A percentile compares a stretch with the other conserved stretches of the same genome.
phyloP scores from a whole-genome alignment of 2,329 filamentous ascomycete species.

The Cryphonectria parasitica region DNA sequence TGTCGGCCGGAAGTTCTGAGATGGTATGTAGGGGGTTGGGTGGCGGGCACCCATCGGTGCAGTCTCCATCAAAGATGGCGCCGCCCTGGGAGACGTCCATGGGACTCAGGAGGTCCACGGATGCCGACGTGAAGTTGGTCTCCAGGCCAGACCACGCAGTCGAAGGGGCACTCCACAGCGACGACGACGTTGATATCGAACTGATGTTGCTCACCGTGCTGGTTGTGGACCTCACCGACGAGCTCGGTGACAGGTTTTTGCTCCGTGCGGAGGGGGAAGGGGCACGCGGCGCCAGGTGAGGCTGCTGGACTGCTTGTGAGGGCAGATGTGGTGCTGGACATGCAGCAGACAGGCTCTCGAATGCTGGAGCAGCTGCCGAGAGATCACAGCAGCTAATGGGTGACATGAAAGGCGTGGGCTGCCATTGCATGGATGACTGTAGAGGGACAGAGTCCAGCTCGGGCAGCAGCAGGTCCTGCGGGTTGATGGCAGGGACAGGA shows the following conservation, averaged over 20 bases:
- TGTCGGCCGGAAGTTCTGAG: constrained; percentile 49
- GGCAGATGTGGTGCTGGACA: constrained; percentile 3
- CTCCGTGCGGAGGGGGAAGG: constrained; percentile 38
- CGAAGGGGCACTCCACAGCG: constrained; percentile 49
- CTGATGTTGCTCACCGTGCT: constrained; percentile 41
- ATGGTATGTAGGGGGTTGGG: constrained; percentile 37
- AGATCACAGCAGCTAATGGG: constrained; percentile 26
- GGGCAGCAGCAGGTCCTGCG: constrained; percentile 37
- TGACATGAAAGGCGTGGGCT: constrained; percentile 27
- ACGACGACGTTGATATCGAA: constrained; percentile 52
- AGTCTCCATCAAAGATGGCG: constrained; percentile 31
- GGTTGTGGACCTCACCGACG: constrained; percentile 52
- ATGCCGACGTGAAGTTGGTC: constrained; percentile 51
- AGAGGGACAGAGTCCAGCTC: constrained; percentile 37
- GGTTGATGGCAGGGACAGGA: constrained; percentile 36
- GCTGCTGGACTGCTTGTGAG: neutral
- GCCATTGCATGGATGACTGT: constrained; percentile 37
- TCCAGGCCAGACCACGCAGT: constrained; percentile 46
- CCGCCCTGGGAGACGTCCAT: constrained; percentile 36
- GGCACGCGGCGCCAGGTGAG: constrained; percentile 31
- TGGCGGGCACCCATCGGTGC: constrained; percentile 32
- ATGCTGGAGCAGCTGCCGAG: constrained; percentile 13
- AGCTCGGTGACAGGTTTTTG: constrained; percentile 51
- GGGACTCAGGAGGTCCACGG: constrained; percentile 44
- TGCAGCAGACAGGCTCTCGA: constrained; percentile 11